phyloP scores from a whole-genome alignment of 2,329 filamentous ascomycete genomes.

The Hypoxylon sp. region DNA sequence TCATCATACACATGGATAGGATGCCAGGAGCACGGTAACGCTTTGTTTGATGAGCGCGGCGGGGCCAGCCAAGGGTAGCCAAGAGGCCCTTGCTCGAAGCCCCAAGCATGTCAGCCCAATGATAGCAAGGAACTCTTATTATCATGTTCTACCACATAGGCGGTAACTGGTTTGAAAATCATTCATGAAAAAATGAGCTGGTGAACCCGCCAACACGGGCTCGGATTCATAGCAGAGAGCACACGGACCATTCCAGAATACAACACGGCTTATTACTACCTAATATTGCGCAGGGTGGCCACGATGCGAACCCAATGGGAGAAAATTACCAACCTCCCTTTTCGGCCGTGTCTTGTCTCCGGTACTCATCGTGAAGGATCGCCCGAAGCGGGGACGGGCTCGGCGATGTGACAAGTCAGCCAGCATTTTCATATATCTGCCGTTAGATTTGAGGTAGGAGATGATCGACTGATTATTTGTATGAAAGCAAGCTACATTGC shows the following conservation, averaged over 20 bases:
- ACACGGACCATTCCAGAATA: conserved; percentile 34
- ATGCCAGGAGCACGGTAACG: conserved; percentile 21
- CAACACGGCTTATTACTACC: conserved; percentile 36
- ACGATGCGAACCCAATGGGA: conserved; percentile 35
- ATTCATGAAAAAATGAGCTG: conserved; percentile 19
- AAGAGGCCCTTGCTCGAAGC: conserved; percentile 27
- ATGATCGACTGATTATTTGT: conserved; percentile 9
- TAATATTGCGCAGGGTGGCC: conserved; percentile 40
- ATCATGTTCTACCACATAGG: conserved; percentile 12
- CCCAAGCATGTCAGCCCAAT: conserved; percentile 35
- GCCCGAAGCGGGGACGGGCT: conserved; percentile 43
- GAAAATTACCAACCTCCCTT: conserved; percentile 40
- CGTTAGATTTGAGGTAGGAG: conserved; percentile 3
- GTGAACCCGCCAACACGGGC: conserved; percentile 36
- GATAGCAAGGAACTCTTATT: conserved; percentile 18
- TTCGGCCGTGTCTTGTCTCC: conserved; percentile 36
- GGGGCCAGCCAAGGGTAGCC: conserved; percentile 1
- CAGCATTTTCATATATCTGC: conserved; percentile 4
- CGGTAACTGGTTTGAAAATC: conserved; percentile 26
- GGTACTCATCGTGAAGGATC: conserved; percentile 31
- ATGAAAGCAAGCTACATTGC: conserved; percentile 6
- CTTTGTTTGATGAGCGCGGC: conserved; percentile 33
- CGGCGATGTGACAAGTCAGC: conserved; percentile 34
- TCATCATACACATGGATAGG: conserved; percentile 33
- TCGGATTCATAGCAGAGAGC: conserved; percentile 29